Conservation (phyloP, 768 basidiomycete species). For the Pulveroboletus sp. region DNA sequence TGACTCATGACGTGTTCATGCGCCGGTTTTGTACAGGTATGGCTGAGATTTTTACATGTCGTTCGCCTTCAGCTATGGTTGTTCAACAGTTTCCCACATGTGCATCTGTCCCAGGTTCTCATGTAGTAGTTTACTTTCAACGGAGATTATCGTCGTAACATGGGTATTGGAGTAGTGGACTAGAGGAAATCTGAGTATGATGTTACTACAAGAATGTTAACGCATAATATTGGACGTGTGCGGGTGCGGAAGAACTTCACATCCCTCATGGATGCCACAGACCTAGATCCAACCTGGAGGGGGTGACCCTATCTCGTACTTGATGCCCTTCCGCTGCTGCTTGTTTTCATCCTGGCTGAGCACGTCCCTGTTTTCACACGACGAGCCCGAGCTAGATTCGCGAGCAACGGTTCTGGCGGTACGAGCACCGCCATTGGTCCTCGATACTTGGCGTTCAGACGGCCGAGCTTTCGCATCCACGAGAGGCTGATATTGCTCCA, state of each 20-base stretch:
- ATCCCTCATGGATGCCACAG: not conserved
- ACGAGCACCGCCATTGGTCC: not conserved
- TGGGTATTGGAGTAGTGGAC: not conserved
- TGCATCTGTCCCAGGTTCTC: constrained; percentile 18
- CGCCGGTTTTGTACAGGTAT: constrained; percentile 27
- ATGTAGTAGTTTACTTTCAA: constrained; percentile 23
- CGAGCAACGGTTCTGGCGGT: not conserved
- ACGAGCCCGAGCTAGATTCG: constrained; percentile 7
- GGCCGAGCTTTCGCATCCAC: constrained; percentile 6
- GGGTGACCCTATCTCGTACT: constrained; percentile 12
- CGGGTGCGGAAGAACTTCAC: not conserved
- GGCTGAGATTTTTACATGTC: constrained; percentile 23
- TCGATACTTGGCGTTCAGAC: constrained; percentile 6
- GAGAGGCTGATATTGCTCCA: constrained; percentile 44
- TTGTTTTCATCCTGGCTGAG: constrained; percentile 14
- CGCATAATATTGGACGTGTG: not conserved
- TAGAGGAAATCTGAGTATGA: not conserved
- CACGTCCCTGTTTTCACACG: constrained; percentile 11
- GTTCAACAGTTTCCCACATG: constrained; percentile 11
- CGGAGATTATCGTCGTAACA: constrained; percentile 4
- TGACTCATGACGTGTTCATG: constrained; percentile 28
- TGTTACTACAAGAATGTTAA: not conserved
- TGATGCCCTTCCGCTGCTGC: constrained; percentile 2
- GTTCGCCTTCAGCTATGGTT: constrained; percentile 12
- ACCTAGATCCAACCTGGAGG: constrained; percentile 48